A percentile compares a stretch with the other conserved stretches of the same genome.
phyloP scores from a whole-genome alignment of 306 rosid species.

The Prunus davidiana region DNA sequence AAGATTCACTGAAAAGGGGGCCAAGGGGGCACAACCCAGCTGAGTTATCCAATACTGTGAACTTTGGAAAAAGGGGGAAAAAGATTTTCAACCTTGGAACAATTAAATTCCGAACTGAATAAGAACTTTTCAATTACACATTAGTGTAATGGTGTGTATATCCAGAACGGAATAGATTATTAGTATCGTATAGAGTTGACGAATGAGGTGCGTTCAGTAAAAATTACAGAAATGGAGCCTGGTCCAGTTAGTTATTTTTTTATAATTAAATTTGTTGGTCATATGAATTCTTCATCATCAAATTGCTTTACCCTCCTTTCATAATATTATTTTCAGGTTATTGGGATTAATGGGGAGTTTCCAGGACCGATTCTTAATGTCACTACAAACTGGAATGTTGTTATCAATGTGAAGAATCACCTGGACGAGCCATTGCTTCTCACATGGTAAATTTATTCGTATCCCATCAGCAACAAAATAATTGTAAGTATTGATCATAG shows the following conservation, averaged over 20 bases:
- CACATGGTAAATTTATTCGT: conserved; percentile 56
- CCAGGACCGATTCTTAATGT: conserved; percentile 82
- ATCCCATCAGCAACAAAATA: conserved; percentile 6
- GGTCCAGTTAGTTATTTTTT: neutral
- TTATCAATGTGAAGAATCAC: conserved; percentile 75
- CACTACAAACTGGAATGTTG: conserved; percentile 94
- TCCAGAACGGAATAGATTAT: neutral
- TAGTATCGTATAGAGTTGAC: too few species aligned
- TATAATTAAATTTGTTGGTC: neutral
- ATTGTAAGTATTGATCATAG: conserved; percentile 21
- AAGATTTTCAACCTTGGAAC: neutral
- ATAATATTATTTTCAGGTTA: conserved; percentile 51
- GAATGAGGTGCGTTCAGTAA: too few species aligned
- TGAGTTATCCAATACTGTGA: neutral
- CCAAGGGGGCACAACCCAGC: neutral
- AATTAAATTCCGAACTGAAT: neutral
- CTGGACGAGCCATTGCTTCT: conserved; percentile 90
- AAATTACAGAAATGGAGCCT: too few species aligned
- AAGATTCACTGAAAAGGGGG: neutral
- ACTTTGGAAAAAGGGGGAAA: neutral
- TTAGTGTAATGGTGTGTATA: neutral
- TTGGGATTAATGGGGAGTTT: conserved; percentile 73
- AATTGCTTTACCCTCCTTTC: neutral
- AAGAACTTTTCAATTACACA: neutral
- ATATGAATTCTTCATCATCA: neutral